Percentiles rank a stretch among this genome's conserved stretches.
Evolutionary conservation across 495 filamentous ascomycete species (phyloP).

Genomic region (Aspergillus wentii): DNA sequence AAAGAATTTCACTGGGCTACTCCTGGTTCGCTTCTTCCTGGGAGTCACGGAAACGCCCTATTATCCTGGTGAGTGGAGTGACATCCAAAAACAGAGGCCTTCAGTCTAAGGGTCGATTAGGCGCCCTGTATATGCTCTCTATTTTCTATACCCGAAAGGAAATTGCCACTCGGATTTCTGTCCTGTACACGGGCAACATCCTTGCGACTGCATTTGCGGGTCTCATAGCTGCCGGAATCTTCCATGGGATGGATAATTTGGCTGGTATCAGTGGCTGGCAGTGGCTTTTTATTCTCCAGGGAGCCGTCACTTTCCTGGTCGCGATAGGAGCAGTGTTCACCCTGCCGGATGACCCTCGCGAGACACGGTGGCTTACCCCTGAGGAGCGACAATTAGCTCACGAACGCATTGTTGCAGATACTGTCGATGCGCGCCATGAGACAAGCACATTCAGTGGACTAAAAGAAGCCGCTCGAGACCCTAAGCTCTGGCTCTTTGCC

Average conservation of each 20-base stretch:
- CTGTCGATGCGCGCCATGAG: conserved; percentile 25
- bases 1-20: conserved; percentile 33
- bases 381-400: conserved; percentile 13
- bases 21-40: conserved; percentile 31
- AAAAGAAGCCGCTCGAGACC: conserved; percentile 23
- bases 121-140: conserved; percentile 37
- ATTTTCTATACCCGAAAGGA: conserved; percentile 45
- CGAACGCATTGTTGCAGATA: conserved; percentile 15
- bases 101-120: too few species aligned
- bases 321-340: conserved; percentile 65
- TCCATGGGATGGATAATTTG: conserved; percentile 14
- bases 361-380: conserved; percentile 10
- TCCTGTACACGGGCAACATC: conserved; percentile 39
- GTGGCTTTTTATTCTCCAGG: conserved; percentile 66
- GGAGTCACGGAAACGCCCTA: conserved; percentile 43
- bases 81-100: conserved; percentile 26
- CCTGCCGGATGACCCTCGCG: conserved; percentile 59
- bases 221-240: conserved; percentile 38
- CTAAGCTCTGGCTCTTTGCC: conserved; percentile 29
- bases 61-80: too few species aligned
- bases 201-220: conserved; percentile 42
- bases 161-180: conserved; percentile 36
- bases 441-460: conserved; percentile 10
- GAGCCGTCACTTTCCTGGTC: conserved; percentile 58
- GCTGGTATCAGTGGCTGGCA: conserved; percentile 68